A percentile compares a stretch with the other conserved stretches of the same genome.
These are phyloP conservation scores for Clohesyomyces aquaticus DNA, from an alignment of 495 filamentous ascomycete genomes.

Conservation along the genomic window DNA sequence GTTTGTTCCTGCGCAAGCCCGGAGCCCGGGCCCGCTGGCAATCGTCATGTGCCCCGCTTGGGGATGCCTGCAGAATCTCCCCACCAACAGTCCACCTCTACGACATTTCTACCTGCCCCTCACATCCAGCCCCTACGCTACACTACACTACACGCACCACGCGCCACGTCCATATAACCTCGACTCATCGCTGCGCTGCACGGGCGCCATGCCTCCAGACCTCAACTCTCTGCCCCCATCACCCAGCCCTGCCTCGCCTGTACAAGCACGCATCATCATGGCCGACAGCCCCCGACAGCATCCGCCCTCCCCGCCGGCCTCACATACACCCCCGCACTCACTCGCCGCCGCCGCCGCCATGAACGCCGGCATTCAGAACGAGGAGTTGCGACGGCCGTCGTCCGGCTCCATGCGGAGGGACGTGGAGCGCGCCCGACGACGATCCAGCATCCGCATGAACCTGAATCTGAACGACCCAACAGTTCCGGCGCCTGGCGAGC, in stretches of 20 bases:
- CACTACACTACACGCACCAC: too few species aligned
- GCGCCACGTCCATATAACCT: background rate
- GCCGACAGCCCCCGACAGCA: slow-evolving; percentile 21
- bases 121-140: too few species aligned
- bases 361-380: slow-evolving; percentile 69
- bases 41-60: slow-evolving; percentile 1
- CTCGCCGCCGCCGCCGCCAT: slow-evolving; percentile 70
- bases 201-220: slow-evolving; percentile 61
- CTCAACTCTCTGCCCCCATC: slow-evolving; percentile 76
- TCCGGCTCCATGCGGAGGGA: slow-evolving; percentile 59
- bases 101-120: too few species aligned
- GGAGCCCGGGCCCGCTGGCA: too few species aligned
- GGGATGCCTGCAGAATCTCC: background rate
- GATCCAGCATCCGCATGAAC: slow-evolving; percentile 73
- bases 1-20: background rate
- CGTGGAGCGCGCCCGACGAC: slow-evolving; percentile 61
- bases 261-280: slow-evolving; percentile 44
- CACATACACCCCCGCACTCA: slow-evolving; percentile 64
- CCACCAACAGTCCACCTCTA: background rate
- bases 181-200: background rate
- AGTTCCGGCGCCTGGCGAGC: slow-evolving; percentile 65
- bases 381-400: slow-evolving; percentile 62
- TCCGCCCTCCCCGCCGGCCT: slow-evolving; percentile 53
- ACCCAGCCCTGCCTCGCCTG: slow-evolving; percentile 51
- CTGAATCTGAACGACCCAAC: slow-evolving; percentile 71